These are phyloP conservation scores for Termitomyces sp. DNA, from an alignment of 768 basidiomycete species.

Conservation along the genomic window DNA sequence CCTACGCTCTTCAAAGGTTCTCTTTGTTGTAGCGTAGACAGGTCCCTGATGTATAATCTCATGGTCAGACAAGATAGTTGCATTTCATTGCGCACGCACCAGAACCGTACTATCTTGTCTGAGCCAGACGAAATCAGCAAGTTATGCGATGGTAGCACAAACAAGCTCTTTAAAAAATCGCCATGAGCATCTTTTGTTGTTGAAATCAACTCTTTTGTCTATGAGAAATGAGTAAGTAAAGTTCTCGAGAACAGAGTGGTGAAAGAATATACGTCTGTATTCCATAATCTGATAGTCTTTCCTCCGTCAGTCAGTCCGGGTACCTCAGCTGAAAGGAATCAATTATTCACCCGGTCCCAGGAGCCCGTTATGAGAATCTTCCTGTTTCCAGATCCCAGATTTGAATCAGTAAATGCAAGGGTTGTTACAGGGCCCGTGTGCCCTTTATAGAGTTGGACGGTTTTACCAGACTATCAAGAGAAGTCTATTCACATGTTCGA, in stretches of 20 bases:
- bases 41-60: constrained; percentile 37
- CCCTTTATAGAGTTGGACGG: constrained; percentile 68
- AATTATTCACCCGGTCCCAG: constrained; percentile 72
- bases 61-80: not conserved
- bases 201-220: constrained; percentile 70
- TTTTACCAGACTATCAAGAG: constrained; percentile 68
- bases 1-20: constrained; percentile 48
- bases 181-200: constrained; percentile 67
- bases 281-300: constrained; percentile 86
- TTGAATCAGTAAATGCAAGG: constrained; percentile 58
- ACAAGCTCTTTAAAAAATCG: constrained; percentile 87
- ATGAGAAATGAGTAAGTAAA: not conserved
- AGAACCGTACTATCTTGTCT: constrained; percentile 83
- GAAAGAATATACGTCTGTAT: constrained; percentile 51
- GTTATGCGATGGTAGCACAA: constrained; percentile 57
- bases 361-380: constrained; percentile 80
- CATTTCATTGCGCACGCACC: constrained; percentile 44
- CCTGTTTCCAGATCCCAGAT: constrained; percentile 29
- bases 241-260: constrained; percentile 1
- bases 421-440: constrained; percentile 89
- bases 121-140: constrained; percentile 85
- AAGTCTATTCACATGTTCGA: constrained; percentile 1
- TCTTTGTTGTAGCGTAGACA: constrained; percentile 37
- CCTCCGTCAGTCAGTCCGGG: constrained; percentile 7
- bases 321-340: not conserved